Percentiles rank a stretch among this genome's conserved stretches.
Conservation (phyloP, 2,329 filamentous ascomycete species). For the Didymella arachidicola region DNA sequence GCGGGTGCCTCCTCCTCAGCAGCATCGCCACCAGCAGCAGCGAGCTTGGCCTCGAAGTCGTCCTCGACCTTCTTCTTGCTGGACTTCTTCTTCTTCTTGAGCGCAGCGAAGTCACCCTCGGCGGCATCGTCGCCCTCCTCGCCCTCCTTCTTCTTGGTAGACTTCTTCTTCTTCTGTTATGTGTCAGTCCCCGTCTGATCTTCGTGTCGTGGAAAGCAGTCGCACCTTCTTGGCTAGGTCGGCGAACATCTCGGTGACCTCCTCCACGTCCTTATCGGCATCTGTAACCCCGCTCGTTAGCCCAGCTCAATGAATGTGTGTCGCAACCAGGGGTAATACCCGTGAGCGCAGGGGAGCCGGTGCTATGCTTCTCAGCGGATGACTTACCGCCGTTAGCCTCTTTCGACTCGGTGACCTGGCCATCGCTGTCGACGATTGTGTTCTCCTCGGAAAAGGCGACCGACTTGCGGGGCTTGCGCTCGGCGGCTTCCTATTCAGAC, state of each 20-base stretch:
- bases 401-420: conserved; percentile 79
- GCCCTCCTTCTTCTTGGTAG: conserved; percentile 66
- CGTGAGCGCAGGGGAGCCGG: conserved; percentile 26
- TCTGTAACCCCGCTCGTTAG: conserved; percentile 37
- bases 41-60: conserved; percentile 73
- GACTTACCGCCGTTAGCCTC: conserved; percentile 76
- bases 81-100: conserved; percentile 90
- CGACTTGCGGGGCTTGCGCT: conserved; percentile 85
- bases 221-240: conserved; percentile 71
- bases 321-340: conserved; percentile 29
- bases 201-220: background rate
- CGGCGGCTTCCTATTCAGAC: conserved; percentile 52
- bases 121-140: conserved; percentile 57
- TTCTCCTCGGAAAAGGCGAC: conserved; percentile 92
- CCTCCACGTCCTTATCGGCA: conserved; percentile 67
- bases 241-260: conserved; percentile 69
- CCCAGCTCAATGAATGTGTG: conserved; percentile 12
- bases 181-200: conserved; percentile 3
- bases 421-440: conserved; percentile 87
- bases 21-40: conserved; percentile 62
- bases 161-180: conserved; percentile 67
- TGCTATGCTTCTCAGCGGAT: conserved; percentile 76
- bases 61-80: conserved; percentile 64
- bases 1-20: conserved; percentile 64
- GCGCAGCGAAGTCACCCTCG: conserved; percentile 68